A percentile compares a stretch with the other conserved stretches of the same genome.
These are phyloP conservation scores for Schizochytrium sp. DNA, from an alignment of 108 stramenopile species.

Conservation along the genomic window DNA sequence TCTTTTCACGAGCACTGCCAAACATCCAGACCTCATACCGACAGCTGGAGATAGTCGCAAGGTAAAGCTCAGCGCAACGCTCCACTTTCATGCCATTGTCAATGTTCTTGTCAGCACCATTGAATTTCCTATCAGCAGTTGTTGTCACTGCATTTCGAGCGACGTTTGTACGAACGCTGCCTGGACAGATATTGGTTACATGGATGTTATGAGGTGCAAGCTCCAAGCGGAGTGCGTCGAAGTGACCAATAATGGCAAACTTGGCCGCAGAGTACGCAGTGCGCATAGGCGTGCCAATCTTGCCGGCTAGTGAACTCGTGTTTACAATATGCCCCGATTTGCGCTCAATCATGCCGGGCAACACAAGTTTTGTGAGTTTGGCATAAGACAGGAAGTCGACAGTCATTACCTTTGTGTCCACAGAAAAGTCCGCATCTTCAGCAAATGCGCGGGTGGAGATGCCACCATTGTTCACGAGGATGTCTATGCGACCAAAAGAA, in stretches of 20 bases:
- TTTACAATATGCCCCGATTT: slow-evolving; percentile 34
- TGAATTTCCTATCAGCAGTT: not conserved
- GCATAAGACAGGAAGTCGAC: not conserved
- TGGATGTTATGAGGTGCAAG: not conserved
- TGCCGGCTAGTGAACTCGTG: slow-evolving; percentile 59
- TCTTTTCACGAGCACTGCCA: not conserved
- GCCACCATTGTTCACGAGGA: slow-evolving; percentile 26
- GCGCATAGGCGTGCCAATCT: slow-evolving; percentile 11
- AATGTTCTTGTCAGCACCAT: not conserved
- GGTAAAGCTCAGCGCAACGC: slow-evolving; percentile 54
- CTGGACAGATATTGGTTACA: slow-evolving; percentile 40
- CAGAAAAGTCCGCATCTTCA: slow-evolving; percentile 25
- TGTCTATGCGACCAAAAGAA: slow-evolving; percentile 20
- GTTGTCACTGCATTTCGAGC: not conserved
- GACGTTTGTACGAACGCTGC: not conserved
- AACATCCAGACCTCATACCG: slow-evolving; percentile 58
- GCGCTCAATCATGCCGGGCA: slow-evolving; percentile 35
- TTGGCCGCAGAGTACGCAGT: slow-evolving; percentile 63
- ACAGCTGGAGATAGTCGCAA: not conserved
- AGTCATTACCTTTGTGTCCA: slow-evolving; percentile 41
- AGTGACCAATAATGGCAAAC: slow-evolving; percentile 60
- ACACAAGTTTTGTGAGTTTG: not conserved
- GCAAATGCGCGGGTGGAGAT: slow-evolving; percentile 25
- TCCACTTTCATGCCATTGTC: slow-evolving; percentile 53
- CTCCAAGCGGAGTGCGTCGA: slow-evolving; percentile 60